These are phyloP conservation scores for Colletotrichum kahawae DNA, from an alignment of 2,329 filamentous ascomycete species.

Conservation along the genomic window DNA sequence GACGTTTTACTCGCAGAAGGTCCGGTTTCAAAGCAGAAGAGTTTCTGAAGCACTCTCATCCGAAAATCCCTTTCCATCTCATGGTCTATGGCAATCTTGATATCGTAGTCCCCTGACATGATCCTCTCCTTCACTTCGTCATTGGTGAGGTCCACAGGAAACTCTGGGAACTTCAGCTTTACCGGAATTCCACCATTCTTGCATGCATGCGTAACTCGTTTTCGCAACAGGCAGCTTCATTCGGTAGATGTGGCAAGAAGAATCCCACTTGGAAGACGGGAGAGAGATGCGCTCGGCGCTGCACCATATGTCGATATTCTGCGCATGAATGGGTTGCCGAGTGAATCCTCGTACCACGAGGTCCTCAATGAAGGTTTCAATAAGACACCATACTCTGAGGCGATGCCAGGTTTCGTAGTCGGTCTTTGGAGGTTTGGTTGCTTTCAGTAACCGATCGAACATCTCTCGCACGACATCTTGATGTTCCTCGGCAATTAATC, in stretches of 20 bases:
- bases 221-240: neutral
- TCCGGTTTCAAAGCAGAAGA: neutral
- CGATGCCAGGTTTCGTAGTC: neutral
- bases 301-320: neutral
- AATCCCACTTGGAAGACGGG: neutral
- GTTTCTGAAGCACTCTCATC: neutral
- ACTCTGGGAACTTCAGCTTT: neutral
- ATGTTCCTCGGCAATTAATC: rapidly evolving
- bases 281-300: neutral
- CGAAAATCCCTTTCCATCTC: neutral
- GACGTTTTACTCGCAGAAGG: neutral
- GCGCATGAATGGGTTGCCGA: neutral
- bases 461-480: neutral
- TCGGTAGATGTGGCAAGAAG: neutral
- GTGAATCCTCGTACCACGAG: rapidly evolving
- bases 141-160: neutral
- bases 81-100: neutral
- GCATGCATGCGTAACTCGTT: rapidly evolving
- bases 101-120: neutral
- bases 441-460: neutral
- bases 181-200: neutral
- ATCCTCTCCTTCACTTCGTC: neutral
- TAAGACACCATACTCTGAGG: neutral
- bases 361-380: neutral
- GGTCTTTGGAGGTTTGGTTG: neutral